Percentiles rank a stretch among this genome's conserved stretches.
These are phyloP conservation scores for Lactifluus volemus DNA, from an alignment of 768 basidiomycete species.

Conservation along the genomic window DNA sequence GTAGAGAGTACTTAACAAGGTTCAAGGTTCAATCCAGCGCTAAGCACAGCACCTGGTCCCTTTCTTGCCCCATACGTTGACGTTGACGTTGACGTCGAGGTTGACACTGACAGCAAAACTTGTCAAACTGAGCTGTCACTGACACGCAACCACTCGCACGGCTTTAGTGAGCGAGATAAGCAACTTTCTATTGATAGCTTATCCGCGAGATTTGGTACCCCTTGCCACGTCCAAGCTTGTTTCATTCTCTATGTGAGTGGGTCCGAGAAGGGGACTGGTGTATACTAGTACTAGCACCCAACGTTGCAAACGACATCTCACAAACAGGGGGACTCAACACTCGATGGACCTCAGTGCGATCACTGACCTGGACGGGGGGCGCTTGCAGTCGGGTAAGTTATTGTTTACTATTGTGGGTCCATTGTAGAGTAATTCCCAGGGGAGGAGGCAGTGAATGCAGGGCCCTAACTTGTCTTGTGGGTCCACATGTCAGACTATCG, in stretches of 20 bases:
- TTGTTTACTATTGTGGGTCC: conserved; percentile 20
- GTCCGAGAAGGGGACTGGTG: neutral
- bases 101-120: neutral
- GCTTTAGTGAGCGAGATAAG: neutral
- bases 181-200: neutral
- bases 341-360: conserved; percentile 14
- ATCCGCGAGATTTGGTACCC: neutral
- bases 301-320: neutral
- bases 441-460: neutral
- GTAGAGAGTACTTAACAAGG: no score
- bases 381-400: conserved; percentile 14
- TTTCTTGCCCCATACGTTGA: neutral
- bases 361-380: conserved; percentile 11
- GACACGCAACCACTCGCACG: neutral
- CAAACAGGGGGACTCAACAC: neutral
- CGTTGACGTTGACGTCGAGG: neutral
- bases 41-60: neutral
- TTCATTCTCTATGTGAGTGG: neutral
- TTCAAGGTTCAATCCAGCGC: no score
- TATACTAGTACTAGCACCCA: neutral
- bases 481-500: no score
- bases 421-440: neutral
- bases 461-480: no score
- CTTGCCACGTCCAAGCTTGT: neutral
- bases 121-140: neutral